Conservation (phyloP, 1,139 yeast genomes). For the Protomyces inundatus region DNA sequence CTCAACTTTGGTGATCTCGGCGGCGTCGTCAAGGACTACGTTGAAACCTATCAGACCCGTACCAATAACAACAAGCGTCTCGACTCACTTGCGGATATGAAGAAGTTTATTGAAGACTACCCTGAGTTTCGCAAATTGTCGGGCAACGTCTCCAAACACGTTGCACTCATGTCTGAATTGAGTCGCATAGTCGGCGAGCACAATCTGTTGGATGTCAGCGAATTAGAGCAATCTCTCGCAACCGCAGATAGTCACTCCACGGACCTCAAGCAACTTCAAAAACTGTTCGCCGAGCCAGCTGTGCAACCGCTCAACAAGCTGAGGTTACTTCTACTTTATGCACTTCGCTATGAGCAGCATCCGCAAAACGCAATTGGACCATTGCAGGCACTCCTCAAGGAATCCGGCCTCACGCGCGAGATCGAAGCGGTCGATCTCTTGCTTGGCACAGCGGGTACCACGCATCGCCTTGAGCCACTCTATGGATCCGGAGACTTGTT, state of each 20-base stretch:
- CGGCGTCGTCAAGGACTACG: conserved; percentile 78
- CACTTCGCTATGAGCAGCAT: conserved; percentile 55
- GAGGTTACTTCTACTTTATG: conserved; percentile 65
- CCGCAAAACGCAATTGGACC: conserved; percentile 43
- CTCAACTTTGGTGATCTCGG: conserved; percentile 92
- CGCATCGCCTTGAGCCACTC: conserved; percentile 46
- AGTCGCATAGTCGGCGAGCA: conserved; percentile 56
- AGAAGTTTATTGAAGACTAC: conserved; percentile 79
- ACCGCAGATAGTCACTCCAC: conserved; percentile 56
- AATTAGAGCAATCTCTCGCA: conserved; percentile 78
- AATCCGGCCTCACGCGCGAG: conserved; percentile 31
- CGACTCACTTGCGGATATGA: conserved; percentile 79
- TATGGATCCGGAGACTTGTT: conserved; percentile 43
- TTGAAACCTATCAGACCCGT: conserved; percentile 71
- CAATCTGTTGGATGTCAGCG: conserved; percentile 79
- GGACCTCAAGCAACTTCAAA: conserved; percentile 43
- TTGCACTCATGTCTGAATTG: conserved; percentile 79
- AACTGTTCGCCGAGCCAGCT: conserved; percentile 39
- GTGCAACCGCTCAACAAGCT: conserved; percentile 40
- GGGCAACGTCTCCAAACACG: conserved; percentile 88
- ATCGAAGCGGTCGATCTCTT: conserved; percentile 33
- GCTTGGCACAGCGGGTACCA: conserved; percentile 43
- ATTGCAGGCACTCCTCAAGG: conserved; percentile 32
- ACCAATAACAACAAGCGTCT: conserved; percentile 65
- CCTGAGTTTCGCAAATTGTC: conserved; percentile 89